phyloP scores from a whole-genome alignment of 805 yeast genomes.

The Ogataea degrootiae region DNA sequence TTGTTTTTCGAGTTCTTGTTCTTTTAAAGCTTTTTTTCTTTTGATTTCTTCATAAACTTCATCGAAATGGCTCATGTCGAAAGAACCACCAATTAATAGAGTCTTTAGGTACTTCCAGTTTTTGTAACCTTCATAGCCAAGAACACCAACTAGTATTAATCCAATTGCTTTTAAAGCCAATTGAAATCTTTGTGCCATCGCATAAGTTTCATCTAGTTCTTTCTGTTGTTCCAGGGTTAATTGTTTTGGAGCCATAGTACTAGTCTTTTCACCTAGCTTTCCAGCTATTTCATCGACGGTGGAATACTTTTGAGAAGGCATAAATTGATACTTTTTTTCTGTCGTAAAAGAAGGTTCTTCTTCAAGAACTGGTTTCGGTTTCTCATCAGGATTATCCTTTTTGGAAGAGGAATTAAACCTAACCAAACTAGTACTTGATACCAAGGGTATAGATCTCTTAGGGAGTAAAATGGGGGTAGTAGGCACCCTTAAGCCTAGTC shows the following conservation, averaged over 20 bases:
- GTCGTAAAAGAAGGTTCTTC: not conserved
- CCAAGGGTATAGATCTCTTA: not conserved
- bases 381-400: not conserved
- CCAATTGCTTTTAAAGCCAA: conserved; percentile 40
- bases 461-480: not conserved
- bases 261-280: not conserved
- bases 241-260: not conserved
- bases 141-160: conserved; percentile 35
- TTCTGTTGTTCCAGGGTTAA: conserved; percentile 2
- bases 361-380: not conserved
- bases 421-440: not conserved
- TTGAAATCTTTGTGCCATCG: conserved; percentile 39
- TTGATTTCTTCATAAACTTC: conserved; percentile 32
- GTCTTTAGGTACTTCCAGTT: conserved; percentile 39
- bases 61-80: conserved; percentile 33
- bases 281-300: not conserved
- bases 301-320: not conserved
- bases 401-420: not conserved
- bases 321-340: not conserved
- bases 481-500: too few relatives aligned
- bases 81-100: conserved; percentile 27
- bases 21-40: conserved; percentile 16
- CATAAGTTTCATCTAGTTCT: conserved; percentile 26
- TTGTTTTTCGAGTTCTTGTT: conserved; percentile 13
- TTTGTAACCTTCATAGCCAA: conserved; percentile 35